Base-by-base conservation (phyloP, 768 basidiomycete genomes). In the Tylopilus sp. region DNA sequence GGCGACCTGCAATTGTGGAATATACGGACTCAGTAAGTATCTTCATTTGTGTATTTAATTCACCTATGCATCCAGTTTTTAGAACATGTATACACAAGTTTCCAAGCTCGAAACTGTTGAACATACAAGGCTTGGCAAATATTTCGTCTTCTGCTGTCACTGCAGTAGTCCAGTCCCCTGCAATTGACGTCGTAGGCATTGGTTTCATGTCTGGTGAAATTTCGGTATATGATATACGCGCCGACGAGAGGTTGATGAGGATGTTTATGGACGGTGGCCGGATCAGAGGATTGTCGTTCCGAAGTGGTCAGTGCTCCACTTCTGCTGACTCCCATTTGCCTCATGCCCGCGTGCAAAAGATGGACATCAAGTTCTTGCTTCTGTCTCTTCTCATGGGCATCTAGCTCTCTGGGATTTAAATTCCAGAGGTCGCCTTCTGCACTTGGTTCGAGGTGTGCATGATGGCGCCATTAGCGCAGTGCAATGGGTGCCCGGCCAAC, bases 1-100 rank as follows among this genome's bases (percentile, higher is more conserved):
- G 97, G 97, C 4, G 73, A 71, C 39, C 71, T 98, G 61, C 90
- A 97, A 53, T 70, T 99, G n/a, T 98, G 93, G 93, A 99, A 98
- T 68, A 83, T 92, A 56, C 79, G 85, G 8, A 86, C 93, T 11
- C 79, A 80, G 91, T 91, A 51, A 57, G 84, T 69, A 22, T 22
- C 23, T 5, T 15, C 60, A 17, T 52, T 20, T 28, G 17, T 26
- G 10, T 30, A 22, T 42, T 9, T 30, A 20, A 10, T 5, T 12
- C 15, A 15, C 20, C 25, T 31, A 48, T 18, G 7, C 26, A 40
- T 55, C 13, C 18, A 26, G 38, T 21, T 30, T 40, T 39, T 58
- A 97, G 93, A 62, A 80, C 83, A 1, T 84, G 88, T 63, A 88
- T 99, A 54, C 85, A 97, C 69, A 83, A 82, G 44, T 93, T 95